Evolutionary conservation across 1,284 basidiomycete species (phyloP), one percentile per base, ranked within the genome.

Genomic region (Ceratobasidium sp.): DNA sequence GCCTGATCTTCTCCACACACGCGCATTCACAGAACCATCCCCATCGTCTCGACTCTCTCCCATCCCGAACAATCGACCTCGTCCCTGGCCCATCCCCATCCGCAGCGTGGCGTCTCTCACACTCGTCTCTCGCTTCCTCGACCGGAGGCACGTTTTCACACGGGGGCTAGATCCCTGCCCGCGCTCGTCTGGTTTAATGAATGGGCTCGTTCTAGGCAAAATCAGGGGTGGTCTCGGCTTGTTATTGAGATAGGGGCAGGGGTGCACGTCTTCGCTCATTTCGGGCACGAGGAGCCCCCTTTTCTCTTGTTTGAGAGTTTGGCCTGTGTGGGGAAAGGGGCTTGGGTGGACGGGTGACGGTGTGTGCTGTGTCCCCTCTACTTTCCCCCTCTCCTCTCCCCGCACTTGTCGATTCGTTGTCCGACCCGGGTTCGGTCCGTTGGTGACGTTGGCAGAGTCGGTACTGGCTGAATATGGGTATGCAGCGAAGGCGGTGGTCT

Each of bases 271-370:
- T 59, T 59, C 25, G 56, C 56, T 59, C 56, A 59, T 37, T 34
- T 59, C 56, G 56, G 56, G 29, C 56, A 59, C 56, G 56, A 59
- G 56, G 56, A 29, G 56, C 56, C 56, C 56, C 56, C 29, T 59
- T 59, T 59, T 34, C 34, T 34, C 13, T 32, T 22, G 29, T 59
- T 59, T 15, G 56, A 34, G 56, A 34, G 54, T 25, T 7, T n/a
- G 22, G 25, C n/a, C 25, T 56, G 25, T 25, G 54, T 40, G 29
- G 56, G 56, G 32, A 37, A 32, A 59, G 32, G 56, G 56, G 56
- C 13, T 56, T 5, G 15, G n/a, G 11, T 56, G n/a, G 52, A 9
- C 11, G 25, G 52, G 13, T 59, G 56, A 37, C 29, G 19, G 13
- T 59, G 54, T 13, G 25, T 29, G 7, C 54, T 29, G n/a, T 22